Percentiles rank a stretch among this genome's conserved stretches.
Conservation (phyloP, 2,329 filamentous ascomycete species). For the Neofusicoccum kwambonambiense region DNA sequence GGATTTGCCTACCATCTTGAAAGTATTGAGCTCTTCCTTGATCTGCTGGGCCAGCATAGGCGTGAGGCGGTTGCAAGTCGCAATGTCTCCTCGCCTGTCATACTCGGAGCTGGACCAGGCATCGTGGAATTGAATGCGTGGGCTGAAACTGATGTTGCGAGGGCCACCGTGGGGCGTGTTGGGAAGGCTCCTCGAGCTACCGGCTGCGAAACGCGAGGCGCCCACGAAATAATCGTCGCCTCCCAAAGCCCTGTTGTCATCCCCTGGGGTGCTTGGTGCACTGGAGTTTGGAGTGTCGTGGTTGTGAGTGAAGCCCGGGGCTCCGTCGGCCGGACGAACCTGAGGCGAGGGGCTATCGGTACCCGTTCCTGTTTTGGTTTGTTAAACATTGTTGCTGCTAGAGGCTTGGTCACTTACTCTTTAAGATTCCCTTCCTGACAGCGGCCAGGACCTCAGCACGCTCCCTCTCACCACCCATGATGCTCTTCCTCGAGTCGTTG, state of each 20-base stretch:
- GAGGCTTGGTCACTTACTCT: slow-evolving; percentile 60
- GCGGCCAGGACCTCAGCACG: slow-evolving; percentile 88
- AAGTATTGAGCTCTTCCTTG: slow-evolving; percentile 98
- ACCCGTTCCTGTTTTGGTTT: slow-evolving; percentile 50
- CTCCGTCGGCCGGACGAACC: slow-evolving; percentile 59
- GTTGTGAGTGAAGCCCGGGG: slow-evolving; percentile 45
- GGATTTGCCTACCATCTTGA: slow-evolving; percentile 78
- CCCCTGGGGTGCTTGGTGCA: slow-evolving; percentile 81
- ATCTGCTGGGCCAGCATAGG: slow-evolving; percentile 98
- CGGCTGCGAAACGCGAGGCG: slow-evolving; percentile 64
- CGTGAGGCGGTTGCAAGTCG: slow-evolving; percentile 95
- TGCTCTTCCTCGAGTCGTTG: slow-evolving; percentile 74
- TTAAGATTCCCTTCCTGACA: slow-evolving; percentile 93
- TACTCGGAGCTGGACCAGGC: slow-evolving; percentile 96
- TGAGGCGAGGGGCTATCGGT: slow-evolving; percentile 70
- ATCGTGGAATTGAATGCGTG: slow-evolving; percentile 90
- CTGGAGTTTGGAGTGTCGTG: slow-evolving; percentile 81
- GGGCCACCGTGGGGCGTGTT: slow-evolving; percentile 69
- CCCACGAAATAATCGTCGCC: slow-evolving; percentile 90
- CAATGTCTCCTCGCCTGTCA: slow-evolving; percentile 91
- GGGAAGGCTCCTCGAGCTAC: slow-evolving; percentile 77
- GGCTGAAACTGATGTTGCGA: slow-evolving; percentile 73
- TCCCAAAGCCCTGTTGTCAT: slow-evolving; percentile 65
- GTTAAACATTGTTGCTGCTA: not conserved
- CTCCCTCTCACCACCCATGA: slow-evolving; percentile 85